Evolutionary conservation across 2,329 filamentous ascomycete genomes (phyloP), one percentile per base, ranked within the genome.

Genomic region (Cytospora schulzeri): DNA sequence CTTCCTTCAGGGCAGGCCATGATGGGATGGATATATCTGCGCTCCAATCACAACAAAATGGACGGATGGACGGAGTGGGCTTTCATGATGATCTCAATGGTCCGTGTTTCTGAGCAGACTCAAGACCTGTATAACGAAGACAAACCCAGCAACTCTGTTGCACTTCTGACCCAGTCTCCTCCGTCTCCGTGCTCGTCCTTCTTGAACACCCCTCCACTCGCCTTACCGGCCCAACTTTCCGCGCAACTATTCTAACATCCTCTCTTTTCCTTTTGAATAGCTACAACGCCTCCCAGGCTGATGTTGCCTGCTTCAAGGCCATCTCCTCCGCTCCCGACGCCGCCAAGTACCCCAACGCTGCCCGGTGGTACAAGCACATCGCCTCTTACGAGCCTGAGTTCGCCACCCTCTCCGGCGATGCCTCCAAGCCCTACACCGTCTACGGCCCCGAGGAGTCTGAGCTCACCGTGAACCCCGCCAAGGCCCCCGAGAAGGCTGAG

Each of bases 331-430:
- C 87, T 67, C 95, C 95, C 73, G 88, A 90, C 72, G 86, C 90
- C 74, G 84, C 85, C 79, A 96, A 96, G 85, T 97, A 91, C 88
- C 93, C 94, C 75, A 85, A 97, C 83, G 93, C 91, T 76, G 92
- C 92, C 77, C 91, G 95, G 80, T 99, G 95, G 95, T 97, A 97
- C 89, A 97, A 96, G 88, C 94, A 99, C 88, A 92, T 97, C 77
- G 88, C 91, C 79, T 91, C 91, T 73, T 97, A 91, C 84, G 89
- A 96, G 86, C 85, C 90, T 72, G 94, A 98, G 81, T 98, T 98
- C 84, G 85, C 90, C 74, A 91, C 88, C 70, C 91, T 99, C 60
- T 87, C 92, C 66, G 95, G 95, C 79, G 94, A 98, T 82, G 87
- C 93, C 73, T 90, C 91, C 79, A 93, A 95, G 85, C 85, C 90